A percentile compares a stretch with the other conserved stretches of the same genome.
Evolutionary conservation across 2,329 filamentous ascomycete genomes (phyloP).

Genomic region (Colletotrichum sp.): DNA sequence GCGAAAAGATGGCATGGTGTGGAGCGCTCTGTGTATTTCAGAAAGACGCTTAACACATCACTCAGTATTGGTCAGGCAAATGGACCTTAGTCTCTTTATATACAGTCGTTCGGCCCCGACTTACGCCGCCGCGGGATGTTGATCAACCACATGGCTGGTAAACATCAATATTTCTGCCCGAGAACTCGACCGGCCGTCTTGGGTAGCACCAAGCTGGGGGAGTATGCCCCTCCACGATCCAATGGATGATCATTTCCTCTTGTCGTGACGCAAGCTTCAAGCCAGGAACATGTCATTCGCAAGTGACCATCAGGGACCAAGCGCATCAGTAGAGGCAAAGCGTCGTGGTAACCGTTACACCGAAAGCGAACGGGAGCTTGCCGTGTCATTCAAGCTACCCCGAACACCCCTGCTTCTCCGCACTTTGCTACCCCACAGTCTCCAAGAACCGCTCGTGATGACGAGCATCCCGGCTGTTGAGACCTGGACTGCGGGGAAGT

Average conservation of each 20-base stretch:
- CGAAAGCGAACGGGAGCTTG: neutral
- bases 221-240: neutral
- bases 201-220: neutral
- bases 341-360: conserved; percentile 6
- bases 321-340: neutral
- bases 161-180: neutral
- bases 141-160: neutral
- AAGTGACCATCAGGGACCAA: neutral
- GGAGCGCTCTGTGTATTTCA: neutral
- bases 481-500: conserved; percentile 13
- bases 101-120: neutral
- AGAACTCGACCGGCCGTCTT: conserved; percentile 1
- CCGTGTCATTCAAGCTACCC: neutral
- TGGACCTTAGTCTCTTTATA: neutral
- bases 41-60: neutral
- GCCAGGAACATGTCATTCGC: neutral
- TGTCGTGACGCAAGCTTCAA: neutral
- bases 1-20: neutral
- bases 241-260: neutral
- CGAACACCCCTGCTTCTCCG: conserved; percentile 9
- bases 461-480: neutral
- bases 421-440: conserved; percentile 14
- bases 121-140: neutral
- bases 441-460: neutral
- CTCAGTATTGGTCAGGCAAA: neutral